These are phyloP conservation scores for Eucalyptus coolabah DNA, from an alignment of 345 rosid genomes.

Conservation along the genomic window DNA sequence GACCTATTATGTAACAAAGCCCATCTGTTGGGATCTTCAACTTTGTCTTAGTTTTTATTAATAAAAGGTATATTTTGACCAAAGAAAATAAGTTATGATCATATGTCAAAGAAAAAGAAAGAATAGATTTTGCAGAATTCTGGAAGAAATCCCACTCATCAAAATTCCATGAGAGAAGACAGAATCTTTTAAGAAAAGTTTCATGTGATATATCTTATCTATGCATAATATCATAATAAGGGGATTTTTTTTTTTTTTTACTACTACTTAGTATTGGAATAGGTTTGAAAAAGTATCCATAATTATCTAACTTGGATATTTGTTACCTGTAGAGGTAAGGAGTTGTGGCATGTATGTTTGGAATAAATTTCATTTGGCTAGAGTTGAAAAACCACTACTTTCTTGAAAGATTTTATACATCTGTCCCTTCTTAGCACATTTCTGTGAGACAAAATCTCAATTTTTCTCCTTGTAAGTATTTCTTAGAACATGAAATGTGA, in stretches of 20 bases:
- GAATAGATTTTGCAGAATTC: background rate
- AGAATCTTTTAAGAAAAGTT: background rate
- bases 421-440: background rate
- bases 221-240: background rate
- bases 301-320: background rate
- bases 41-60: background rate
- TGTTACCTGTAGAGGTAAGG: background rate
- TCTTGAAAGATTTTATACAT: background rate
- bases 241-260: background rate
- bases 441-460: too few species aligned
- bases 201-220: background rate
- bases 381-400: background rate
- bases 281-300: background rate
- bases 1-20: background rate
- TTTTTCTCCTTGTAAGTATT: background rate
- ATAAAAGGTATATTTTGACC: background rate
- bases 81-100: too few species aligned
- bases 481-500: background rate
- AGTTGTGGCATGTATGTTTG: background rate
- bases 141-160: background rate
- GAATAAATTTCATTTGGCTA: background rate
- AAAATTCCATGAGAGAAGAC: background rate
- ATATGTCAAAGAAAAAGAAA: background rate
- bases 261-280: background rate
- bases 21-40: background rate